phyloP scores from a whole-genome alignment of 306 rosid genomes.

The Carpinus viminea region DNA sequence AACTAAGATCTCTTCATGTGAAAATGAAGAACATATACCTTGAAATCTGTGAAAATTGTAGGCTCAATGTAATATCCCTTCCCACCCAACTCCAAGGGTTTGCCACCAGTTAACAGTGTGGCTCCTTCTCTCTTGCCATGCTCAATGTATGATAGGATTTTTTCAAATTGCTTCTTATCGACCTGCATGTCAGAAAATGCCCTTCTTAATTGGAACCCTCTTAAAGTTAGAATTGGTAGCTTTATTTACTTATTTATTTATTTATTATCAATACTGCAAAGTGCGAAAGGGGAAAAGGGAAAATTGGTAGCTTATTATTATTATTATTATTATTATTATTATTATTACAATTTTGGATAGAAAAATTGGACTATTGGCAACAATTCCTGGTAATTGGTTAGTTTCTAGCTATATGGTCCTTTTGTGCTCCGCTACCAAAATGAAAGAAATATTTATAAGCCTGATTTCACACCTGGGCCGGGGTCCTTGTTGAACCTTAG shows the following conservation, averaged over 20 bases:
- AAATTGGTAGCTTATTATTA: too few species aligned
- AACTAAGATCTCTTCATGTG: neutral
- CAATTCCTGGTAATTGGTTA: too few species aligned
- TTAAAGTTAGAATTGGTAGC: too few species aligned
- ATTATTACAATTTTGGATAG: too few species aligned
- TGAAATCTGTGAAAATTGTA: conserved; percentile 72
- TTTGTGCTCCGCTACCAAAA: too few species aligned
- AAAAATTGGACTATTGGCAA: too few species aligned
- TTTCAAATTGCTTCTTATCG: conserved; percentile 71
- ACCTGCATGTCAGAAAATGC: conserved; percentile 38
- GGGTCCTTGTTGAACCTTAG: conserved; percentile 49
- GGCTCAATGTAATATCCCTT: conserved; percentile 85
- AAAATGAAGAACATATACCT: conserved; percentile 40
- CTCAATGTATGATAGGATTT: conserved; percentile 67
- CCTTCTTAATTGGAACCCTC: neutral
- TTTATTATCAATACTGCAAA: too few species aligned
- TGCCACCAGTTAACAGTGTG: conserved; percentile 79
- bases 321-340: too few species aligned
- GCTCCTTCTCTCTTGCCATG: conserved; percentile 89
- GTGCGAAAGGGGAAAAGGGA: too few species aligned
- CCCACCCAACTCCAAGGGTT: conserved; percentile 42
- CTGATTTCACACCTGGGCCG: conserved; percentile 15
- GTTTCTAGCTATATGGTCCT: too few species aligned
- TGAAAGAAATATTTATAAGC: too few species aligned
- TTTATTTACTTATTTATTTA: too few species aligned